Evolutionary conservation across 1,139 yeast genomes (phyloP).

Genomic region (Saccharomycopsis hybrid): DNA sequence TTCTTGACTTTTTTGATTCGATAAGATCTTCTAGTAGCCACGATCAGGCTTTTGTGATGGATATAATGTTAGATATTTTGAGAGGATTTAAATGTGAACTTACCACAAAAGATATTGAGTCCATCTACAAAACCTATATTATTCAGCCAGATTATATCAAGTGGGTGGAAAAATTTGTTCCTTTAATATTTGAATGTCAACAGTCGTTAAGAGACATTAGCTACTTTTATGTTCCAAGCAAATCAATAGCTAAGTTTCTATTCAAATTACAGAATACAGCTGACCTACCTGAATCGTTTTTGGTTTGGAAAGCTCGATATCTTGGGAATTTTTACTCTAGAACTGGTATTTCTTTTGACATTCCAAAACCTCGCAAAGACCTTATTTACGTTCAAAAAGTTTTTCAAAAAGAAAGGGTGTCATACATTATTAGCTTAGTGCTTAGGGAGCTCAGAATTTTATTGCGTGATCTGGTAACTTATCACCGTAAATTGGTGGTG

Average conservation of each 20-base stretch:
- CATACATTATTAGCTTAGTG: conserved; percentile 16
- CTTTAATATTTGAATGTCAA: too few species aligned
- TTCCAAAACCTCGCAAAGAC: conserved; percentile 20
- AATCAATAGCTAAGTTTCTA: conserved; percentile 1
- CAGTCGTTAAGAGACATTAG: too few species aligned
- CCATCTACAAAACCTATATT: too few species aligned
- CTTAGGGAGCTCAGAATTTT: conserved; percentile 23
- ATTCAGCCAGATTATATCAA: too few species aligned
- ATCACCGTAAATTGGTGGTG: conserved; percentile 19
- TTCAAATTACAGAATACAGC: not conserved
- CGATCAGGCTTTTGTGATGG: too few species aligned
- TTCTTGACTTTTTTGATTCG: too few species aligned
- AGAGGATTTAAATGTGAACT: too few species aligned
- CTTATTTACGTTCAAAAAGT: conserved; percentile 18
- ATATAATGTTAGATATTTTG: too few species aligned
- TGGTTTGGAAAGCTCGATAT: conserved; percentile 38
- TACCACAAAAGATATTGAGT: too few species aligned
- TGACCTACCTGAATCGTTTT: conserved; percentile 24
- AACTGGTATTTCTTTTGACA: conserved; percentile 27
- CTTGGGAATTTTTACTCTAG: conserved; percentile 36
- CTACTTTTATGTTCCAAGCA: too few species aligned
- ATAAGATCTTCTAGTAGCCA: too few species aligned
- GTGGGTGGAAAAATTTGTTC: too few species aligned
- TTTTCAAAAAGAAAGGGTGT: conserved; percentile 23
- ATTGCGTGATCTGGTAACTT: not conserved